Conservation (phyloP, 1,284 basidiomycete species). For the Boletus smithii region DNA sequence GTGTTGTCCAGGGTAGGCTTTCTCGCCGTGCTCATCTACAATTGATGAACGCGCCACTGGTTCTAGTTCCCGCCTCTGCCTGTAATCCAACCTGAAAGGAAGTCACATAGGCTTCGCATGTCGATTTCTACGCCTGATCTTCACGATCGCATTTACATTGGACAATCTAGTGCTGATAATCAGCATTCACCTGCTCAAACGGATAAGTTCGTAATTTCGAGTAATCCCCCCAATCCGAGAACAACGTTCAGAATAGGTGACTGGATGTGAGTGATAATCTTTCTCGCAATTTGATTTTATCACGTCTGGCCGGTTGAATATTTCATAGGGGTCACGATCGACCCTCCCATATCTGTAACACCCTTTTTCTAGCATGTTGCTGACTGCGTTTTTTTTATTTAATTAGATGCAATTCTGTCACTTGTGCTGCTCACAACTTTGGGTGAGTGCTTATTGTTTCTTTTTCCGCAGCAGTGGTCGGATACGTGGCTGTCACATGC, state of each 20-base stretch:
- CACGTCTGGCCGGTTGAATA: conserved; percentile 2
- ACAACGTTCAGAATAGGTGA: conserved; percentile 69
- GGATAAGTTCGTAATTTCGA: conserved; percentile 56
- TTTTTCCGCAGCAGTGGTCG: conserved; percentile 1
- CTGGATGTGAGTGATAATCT: conserved; percentile 65
- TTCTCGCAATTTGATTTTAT: conserved; percentile 17
- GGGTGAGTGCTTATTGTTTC: conserved; percentile 49
- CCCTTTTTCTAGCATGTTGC: conserved; percentile 1
- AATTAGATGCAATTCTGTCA: conserved; percentile 56
- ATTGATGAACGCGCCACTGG: not conserved
- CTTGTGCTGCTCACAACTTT: conserved; percentile 71
- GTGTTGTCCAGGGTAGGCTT: conserved; percentile 36
- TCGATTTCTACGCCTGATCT: conserved; percentile 40
- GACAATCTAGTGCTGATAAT: conserved; percentile 6
- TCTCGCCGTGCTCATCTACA: not conserved
- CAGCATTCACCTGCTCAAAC: conserved; percentile 6
- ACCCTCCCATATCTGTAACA: conserved; percentile 12
- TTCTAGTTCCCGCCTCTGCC: conserved; percentile 22
- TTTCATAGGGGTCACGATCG: conserved; percentile 19
- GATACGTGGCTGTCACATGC: conserved; percentile 3
- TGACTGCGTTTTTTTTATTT: conserved; percentile 17
- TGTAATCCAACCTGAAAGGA: conserved; percentile 23
- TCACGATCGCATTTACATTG: conserved; percentile 18
- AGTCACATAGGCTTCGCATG: conserved; percentile 33
- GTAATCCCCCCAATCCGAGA: conserved; percentile 73